A percentile compares a stretch with the other conserved stretches of the same genome.
These are phyloP conservation scores for Penicillium steckii DNA, from an alignment of 495 filamentous ascomycete species.

Conservation along the genomic window DNA sequence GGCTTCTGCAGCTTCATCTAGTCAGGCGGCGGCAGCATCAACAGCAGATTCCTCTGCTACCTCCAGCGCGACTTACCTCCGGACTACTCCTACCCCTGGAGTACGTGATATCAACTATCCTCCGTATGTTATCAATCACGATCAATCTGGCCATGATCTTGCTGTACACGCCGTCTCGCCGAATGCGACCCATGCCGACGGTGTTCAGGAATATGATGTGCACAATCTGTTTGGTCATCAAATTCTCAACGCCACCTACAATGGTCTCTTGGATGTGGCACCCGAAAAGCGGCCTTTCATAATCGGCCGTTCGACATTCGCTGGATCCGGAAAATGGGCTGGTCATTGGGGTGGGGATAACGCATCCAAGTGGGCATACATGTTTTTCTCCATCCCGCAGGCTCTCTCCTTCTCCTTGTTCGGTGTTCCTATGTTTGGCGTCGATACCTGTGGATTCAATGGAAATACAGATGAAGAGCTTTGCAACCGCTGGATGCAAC, in stretches of 20 bases:
- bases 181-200: slow-evolving; percentile 75
- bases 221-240: slow-evolving; percentile 77
- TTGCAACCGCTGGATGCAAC: slow-evolving; percentile 84
- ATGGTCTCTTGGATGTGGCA: slow-evolving; percentile 62
- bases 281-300: slow-evolving; percentile 76
- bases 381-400: slow-evolving; percentile 81
- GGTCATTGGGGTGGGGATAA: slow-evolving; percentile 93
- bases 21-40: slow-evolving; percentile 47
- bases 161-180: slow-evolving; percentile 71
- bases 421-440: slow-evolving; percentile 86
- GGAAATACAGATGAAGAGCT: slow-evolving; percentile 72
- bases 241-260: slow-evolving; percentile 77
- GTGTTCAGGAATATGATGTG: slow-evolving; percentile 74
- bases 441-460: slow-evolving; percentile 78
- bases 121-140: slow-evolving; percentile 79
- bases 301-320: slow-evolving; percentile 80
- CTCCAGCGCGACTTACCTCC: slow-evolving; percentile 50
- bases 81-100: slow-evolving; percentile 65
- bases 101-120: slow-evolving; percentile 75
- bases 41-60: slow-evolving; percentile 33
- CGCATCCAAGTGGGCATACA: slow-evolving; percentile 60
- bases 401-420: slow-evolving; percentile 78
- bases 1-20: slow-evolving; percentile 52
- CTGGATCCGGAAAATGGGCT: slow-evolving; percentile 75
- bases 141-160: slow-evolving; percentile 64